These are phyloP conservation scores for Polychytrium aggregatum DNA, from an alignment of 192 early-diverging fungal genomes.

Conservation along the genomic window DNA sequence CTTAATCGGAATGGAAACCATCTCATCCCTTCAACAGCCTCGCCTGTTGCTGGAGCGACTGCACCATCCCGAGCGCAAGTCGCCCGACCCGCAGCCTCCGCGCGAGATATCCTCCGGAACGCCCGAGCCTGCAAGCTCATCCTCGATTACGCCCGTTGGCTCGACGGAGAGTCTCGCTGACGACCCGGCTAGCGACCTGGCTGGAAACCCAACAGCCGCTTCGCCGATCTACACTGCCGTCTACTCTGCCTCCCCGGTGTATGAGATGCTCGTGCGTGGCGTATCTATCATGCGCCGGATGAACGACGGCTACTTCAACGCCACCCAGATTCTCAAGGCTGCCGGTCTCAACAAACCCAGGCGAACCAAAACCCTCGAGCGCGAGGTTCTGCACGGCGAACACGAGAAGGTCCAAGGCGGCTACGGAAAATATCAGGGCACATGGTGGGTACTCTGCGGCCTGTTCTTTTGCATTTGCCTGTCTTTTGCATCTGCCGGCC, in stretches of 20 bases:
- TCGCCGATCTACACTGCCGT: conserved; percentile 28
- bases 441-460: conserved; percentile 19
- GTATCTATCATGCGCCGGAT: conserved; percentile 67
- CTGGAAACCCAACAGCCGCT: no score
- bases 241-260: conserved; percentile 45
- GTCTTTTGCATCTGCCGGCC: no score
- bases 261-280: conserved; percentile 63
- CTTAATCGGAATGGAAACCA: no score
- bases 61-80: no score
- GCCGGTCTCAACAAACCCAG: conserved; percentile 81
- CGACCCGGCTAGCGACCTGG: no score
- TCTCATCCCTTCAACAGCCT: no score
- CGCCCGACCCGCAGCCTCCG: no score
- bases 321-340: conserved; percentile 95
- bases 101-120: no score
- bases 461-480: background rate
- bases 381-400: conserved; percentile 69
- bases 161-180: no score
- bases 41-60: no score
- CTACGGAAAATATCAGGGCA: conserved; percentile 57
- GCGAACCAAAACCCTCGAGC: conserved; percentile 84
- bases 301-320: conserved; percentile 79
- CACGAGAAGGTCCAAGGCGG: conserved; percentile 97
- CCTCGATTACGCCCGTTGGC: no score
- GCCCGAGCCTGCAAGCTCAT: no score